Evolutionary conservation across 78 protist species (phyloP).

Genomic region (Dictyostelium intermedium): DNA sequence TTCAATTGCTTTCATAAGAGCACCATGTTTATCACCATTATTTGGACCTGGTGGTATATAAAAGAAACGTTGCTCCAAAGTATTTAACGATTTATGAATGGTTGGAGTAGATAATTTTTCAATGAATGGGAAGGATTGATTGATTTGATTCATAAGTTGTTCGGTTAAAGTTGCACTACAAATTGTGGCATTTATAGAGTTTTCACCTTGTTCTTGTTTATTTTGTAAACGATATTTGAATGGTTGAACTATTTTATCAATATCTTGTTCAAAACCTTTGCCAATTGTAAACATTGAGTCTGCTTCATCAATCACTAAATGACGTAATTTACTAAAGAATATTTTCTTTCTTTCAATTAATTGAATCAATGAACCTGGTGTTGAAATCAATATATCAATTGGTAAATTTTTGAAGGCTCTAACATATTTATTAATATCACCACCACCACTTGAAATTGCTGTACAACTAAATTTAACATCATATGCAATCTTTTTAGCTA

Average conservation of each 20-base stretch:
- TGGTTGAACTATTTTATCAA: constrained; percentile 37
- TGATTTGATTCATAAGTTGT: constrained; percentile 8
- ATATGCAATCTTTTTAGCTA: constrained; percentile 60
- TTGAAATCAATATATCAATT: constrained; percentile 73
- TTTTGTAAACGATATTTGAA: constrained; percentile 31
- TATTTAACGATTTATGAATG: constrained; percentile 39
- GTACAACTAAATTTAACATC: constrained; percentile 18
- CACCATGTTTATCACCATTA: constrained; percentile 56
- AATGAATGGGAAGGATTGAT: constrained; percentile 27
- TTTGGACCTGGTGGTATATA: neutral
- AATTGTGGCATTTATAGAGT: neutral
- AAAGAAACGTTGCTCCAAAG: constrained; percentile 35
- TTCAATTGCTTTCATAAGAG: neutral
- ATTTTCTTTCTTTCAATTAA: constrained; percentile 57
- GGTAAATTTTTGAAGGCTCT: neutral
- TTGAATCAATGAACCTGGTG: constrained; percentile 77
- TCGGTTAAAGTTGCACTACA: constrained; percentile 76
- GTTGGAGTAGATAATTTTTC: constrained; percentile 24
- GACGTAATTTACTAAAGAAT: constrained; percentile 30
- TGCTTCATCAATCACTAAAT: constrained; percentile 85
- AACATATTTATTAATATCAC: constrained; percentile 3
- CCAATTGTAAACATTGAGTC: constrained; percentile 83
- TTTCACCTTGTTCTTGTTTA: neutral
- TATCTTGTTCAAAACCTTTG: constrained; percentile 78
- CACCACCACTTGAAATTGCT: constrained; percentile 59